phyloP scores from a whole-genome alignment of 129 eudicot species.

The Saposhnikovia divaricata region DNA sequence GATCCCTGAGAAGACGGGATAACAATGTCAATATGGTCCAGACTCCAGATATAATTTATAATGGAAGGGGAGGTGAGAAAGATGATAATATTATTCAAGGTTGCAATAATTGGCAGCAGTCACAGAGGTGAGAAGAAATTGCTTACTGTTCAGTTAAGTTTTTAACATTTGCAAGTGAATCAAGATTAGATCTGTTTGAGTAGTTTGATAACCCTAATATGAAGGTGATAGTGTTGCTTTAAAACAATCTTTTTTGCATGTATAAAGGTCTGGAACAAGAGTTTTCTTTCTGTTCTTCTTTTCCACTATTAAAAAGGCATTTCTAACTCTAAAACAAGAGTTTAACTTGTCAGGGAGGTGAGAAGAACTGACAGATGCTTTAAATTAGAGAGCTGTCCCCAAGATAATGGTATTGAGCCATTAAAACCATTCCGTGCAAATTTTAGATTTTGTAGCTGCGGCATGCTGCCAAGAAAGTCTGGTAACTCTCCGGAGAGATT shows the following conservation, averaged over 20 bases:
- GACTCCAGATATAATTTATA: not conserved
- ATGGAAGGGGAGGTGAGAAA: not conserved
- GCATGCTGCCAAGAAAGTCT: constrained; percentile 58
- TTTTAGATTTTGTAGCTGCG: constrained; percentile 54
- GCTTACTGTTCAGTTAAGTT: constrained; percentile 27
- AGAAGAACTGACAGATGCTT: constrained; percentile 62
- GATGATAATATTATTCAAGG: constrained; percentile 12
- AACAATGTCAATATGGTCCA: constrained; percentile 4
- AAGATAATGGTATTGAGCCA: constrained; percentile 69
- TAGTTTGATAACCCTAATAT: constrained; percentile 32
- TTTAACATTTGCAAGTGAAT: constrained; percentile 27
- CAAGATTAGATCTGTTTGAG: constrained; percentile 26
- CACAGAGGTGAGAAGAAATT: constrained; percentile 13
- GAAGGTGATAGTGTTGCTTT: not conserved
- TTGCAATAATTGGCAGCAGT: not conserved
- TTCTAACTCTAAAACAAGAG: not conserved
- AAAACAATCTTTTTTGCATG: not conserved
- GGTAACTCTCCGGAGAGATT: constrained; percentile 62
- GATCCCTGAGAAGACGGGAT: constrained; percentile 46
- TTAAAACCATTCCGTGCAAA: constrained; percentile 52
- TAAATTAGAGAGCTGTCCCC: constrained; percentile 70
- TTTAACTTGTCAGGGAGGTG: not conserved
- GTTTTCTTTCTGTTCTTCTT: not conserved
- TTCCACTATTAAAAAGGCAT: not conserved
- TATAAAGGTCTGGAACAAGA: not conserved